A percentile compares a stretch with the other conserved stretches of the same genome.
Evolutionary conservation across 2,329 filamentous ascomycete genomes (phyloP).

Genomic region (Paecilomyces sp.): DNA sequence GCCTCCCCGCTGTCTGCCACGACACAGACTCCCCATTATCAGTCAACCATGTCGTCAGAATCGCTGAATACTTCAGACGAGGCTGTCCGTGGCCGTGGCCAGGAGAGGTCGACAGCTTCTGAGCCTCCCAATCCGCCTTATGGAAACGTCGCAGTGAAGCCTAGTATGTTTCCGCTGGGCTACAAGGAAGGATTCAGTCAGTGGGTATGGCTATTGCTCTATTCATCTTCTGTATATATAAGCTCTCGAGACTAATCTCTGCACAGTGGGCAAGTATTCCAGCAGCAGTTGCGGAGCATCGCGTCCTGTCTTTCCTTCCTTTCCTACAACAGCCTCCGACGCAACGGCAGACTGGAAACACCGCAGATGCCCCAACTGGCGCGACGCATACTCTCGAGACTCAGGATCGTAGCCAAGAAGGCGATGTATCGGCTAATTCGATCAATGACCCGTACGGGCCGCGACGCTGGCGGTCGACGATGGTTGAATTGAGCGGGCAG

Average conservation of each 20-base stretch:
- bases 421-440: constrained; percentile 42
- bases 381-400: constrained; percentile 24
- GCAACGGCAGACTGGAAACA: constrained; percentile 55
- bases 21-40: constrained; percentile 10
- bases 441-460: constrained; percentile 72
- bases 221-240: background rate
- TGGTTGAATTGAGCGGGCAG: constrained; percentile 78
- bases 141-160: constrained; percentile 25
- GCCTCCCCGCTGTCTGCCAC: background rate
- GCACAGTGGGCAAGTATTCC: constrained; percentile 76
- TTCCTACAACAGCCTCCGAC: constrained; percentile 67
- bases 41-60: constrained; percentile 29
- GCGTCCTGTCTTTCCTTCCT: constrained; percentile 78
- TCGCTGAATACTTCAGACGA: constrained; percentile 24
- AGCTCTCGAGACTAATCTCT: background rate
- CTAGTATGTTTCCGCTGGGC: constrained; percentile 68
- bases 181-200: constrained; percentile 89
- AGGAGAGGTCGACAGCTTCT: constrained; percentile 11
- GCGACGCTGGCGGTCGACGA: constrained; percentile 74
- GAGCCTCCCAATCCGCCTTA: constrained; percentile 18
- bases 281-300: constrained; percentile 76
- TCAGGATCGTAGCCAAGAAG: constrained; percentile 28
- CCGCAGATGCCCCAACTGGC: constrained; percentile 17
- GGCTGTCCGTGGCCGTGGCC: constrained; percentile 15
- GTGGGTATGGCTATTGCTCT: constrained; percentile 57